A percentile compares a stretch with the other conserved stretches of the same genome.
Conservation (phyloP, 257 asterid species). For the Hygrophila difformis region DNA sequence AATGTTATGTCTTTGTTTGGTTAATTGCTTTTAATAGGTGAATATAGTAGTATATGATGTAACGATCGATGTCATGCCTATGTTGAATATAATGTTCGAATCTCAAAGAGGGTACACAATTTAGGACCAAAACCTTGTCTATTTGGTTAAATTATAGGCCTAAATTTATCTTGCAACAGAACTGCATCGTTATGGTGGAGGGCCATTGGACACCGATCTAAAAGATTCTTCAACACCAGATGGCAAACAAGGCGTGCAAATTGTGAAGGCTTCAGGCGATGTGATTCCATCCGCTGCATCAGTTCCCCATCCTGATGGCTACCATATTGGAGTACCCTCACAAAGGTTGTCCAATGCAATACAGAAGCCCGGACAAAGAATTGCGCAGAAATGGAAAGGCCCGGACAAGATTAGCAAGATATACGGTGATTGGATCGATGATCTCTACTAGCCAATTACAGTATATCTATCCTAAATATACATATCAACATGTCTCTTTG, state of each 20-base stretch:
- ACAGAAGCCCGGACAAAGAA: conserved; percentile 24
- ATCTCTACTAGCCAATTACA: conserved; percentile 21
- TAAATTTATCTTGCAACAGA: conserved; percentile 17
- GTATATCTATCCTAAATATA: too few species aligned
- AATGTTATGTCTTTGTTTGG: too few species aligned
- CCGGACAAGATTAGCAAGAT: conserved; percentile 74
- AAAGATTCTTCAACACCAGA: conserved; percentile 40
- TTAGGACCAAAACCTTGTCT: too few species aligned
- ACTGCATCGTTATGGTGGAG: conserved; percentile 34
- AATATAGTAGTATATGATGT: too few species aligned
- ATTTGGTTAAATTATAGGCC: not conserved
- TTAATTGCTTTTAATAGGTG: too few species aligned
- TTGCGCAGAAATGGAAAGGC: conserved; percentile 45
- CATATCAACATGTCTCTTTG: too few species aligned
- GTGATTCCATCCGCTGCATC: conserved; percentile 19
- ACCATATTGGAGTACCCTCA: conserved; percentile 34
- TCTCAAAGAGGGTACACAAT: too few species aligned
- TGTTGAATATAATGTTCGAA: not conserved
- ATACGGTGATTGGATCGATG: conserved; percentile 58
- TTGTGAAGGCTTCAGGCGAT: conserved; percentile 24
- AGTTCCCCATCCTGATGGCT: conserved; percentile 25
- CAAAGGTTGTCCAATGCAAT: conserved; percentile 42
- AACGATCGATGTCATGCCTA: too few species aligned
- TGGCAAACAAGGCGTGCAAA: conserved; percentile 28
- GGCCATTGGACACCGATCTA: conserved; percentile 34